phyloP scores from a whole-genome alignment of 2,329 filamentous ascomycete species.

The Pseudocercospora crystallina region DNA sequence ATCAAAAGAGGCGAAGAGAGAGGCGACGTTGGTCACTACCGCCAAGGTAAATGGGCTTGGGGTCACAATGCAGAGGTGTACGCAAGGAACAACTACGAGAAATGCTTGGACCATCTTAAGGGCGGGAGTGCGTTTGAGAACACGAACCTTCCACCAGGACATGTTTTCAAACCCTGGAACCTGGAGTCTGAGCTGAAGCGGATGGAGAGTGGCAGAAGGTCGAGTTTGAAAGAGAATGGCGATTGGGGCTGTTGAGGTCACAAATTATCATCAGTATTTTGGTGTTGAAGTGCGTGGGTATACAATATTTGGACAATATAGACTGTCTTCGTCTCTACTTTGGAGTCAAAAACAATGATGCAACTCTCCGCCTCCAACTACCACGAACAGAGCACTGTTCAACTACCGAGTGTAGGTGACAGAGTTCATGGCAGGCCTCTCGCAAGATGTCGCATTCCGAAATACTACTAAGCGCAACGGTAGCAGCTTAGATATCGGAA shows the following conservation, averaged over 20 bases:
- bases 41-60: conserved; percentile 6
- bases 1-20: conserved; percentile 1
- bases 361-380: background rate
- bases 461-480: too few species aligned
- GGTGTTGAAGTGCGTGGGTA: background rate
- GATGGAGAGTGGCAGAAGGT: conserved; percentile 2
- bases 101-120: background rate
- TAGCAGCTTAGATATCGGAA: too few species aligned
- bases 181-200: conserved; percentile 2
- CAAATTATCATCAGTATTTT: background rate
- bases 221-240: conserved; percentile 6
- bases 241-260: conserved; percentile 3
- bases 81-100: conserved; percentile 6
- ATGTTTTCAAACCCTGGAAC: conserved; percentile 5
- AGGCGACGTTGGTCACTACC: background rate
- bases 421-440: too few species aligned
- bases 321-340: background rate
- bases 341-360: background rate
- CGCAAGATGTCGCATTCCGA: too few species aligned
- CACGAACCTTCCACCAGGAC: conserved; percentile 5
- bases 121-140: conserved; percentile 1
- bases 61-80: conserved; percentile 1
- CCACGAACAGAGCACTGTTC: background rate
- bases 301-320: background rate
- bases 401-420: too few species aligned